Conservation (phyloP, 768 basidiomycete species). For the Naganishia vaughanmartiniae region DNA sequence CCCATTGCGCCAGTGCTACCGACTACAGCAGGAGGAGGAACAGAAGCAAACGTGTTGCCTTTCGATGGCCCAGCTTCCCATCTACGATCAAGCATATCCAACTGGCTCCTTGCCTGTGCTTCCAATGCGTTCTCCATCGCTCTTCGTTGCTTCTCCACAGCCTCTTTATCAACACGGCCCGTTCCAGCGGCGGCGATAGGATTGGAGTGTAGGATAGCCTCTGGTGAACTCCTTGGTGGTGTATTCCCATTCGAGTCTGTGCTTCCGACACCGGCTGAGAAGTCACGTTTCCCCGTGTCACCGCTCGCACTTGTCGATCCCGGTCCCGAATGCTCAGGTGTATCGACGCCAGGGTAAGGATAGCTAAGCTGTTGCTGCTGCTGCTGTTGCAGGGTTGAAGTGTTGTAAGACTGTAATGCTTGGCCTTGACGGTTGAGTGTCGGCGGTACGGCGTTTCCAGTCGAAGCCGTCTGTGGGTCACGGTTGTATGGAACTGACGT, state of each 20-base stretch:
- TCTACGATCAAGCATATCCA: background rate
- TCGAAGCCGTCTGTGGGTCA: too few relatives aligned
- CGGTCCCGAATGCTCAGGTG: constrained; percentile 21
- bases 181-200: background rate
- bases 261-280: background rate
- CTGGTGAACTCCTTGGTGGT: constrained; percentile 10
- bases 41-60: background rate
- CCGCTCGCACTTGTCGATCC: constrained; percentile 6
- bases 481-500: too few relatives aligned
- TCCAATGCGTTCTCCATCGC: background rate
- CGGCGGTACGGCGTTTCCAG: too few relatives aligned
- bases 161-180: background rate
- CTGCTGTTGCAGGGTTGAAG: constrained; percentile 1
- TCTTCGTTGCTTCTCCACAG: constrained; percentile 11
- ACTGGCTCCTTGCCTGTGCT: background rate
- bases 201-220: background rate
- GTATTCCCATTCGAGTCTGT: constrained; percentile 15
- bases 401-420: background rate
- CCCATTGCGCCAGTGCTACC: too few relatives aligned
- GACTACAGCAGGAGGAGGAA: too few relatives aligned
- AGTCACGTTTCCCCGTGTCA: background rate
- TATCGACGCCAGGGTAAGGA: constrained; percentile 26
- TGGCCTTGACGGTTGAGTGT: background rate
- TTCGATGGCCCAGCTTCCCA: background rate
- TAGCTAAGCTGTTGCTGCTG: constrained; percentile 1